Evolutionary conservation across 148 eudicot genomes (phyloP), one percentile per base, ranked within the genome.

Genomic region (Rhododendron ovatum): DNA sequence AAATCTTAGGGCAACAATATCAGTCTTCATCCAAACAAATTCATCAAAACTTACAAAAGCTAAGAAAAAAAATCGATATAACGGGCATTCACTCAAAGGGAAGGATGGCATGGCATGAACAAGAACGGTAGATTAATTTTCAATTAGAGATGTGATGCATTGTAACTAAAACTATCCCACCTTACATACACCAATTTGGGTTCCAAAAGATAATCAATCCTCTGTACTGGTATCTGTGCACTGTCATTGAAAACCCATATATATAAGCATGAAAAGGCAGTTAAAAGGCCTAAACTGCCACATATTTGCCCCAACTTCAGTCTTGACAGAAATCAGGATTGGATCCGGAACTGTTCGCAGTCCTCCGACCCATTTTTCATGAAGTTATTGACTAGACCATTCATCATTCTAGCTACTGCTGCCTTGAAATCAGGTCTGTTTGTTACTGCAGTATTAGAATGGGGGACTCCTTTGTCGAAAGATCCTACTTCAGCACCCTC

Each of bases 401-500:
- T 91, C 87, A 88, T 86, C 90, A 92, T 88, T 86, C 80, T 85
- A 35, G 90, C 73, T 53, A 93, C 85, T 14, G 91, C 90, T 6
- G 26, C 74, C 74, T 59, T 82, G 83, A 81, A 81, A 30, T 81
- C 83, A 81, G 39, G 83, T 20, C 13, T 81, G 57, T 39, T 17
- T 55, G n/a, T 45, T n/a, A 45, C 35, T 47, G 81, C 33, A 5
- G 28, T 78, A 47, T 11, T 78, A n/a, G 48, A 28, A 35, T 53
- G 55, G 17, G 51, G 18, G 57, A 13, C 81, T n/a, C 26, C 81
- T 45, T 47, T 78, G 81, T 30, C 83, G 13, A 81, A 51, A 71
- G 94, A 88, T 69, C 95, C 95, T 33, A 95, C 87, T 47, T 80
- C 90, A 71, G 94, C 98, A 67, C 96, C 98, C 57, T 89, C 91